A percentile compares a stretch with the other conserved stretches of the same genome.
These are phyloP conservation scores for Phaeotremella fagi DNA, from an alignment of 768 basidiomycete species.

Conservation along the genomic window DNA sequence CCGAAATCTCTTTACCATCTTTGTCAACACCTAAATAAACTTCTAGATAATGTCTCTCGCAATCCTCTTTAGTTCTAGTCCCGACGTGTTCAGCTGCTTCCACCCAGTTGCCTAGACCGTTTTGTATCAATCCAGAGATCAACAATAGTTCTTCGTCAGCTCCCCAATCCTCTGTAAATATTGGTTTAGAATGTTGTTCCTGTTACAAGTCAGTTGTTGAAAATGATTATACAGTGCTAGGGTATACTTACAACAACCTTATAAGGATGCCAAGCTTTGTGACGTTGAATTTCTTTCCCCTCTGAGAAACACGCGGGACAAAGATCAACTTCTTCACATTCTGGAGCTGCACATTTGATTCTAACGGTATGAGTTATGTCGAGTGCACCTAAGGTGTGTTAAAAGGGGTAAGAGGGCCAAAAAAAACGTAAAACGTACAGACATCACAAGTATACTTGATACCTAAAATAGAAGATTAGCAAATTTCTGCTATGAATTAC, in stretches of 20 bases:
- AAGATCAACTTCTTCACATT: slow-evolving; percentile 76
- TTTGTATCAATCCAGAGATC: slow-evolving; percentile 76
- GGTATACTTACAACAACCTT: slow-evolving; percentile 71
- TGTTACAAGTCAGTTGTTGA: too few relatives aligned
- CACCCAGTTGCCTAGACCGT: slow-evolving; percentile 94
- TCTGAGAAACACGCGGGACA: slow-evolving; percentile 89
- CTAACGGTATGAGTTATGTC: slow-evolving; percentile 95
- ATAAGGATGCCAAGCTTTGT: slow-evolving; percentile 82
- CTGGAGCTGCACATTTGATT: slow-evolving; percentile 78
- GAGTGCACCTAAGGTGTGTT: slow-evolving; percentile 53
- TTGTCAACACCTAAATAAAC: slow-evolving; percentile 72
- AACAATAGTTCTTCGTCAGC: slow-evolving; percentile 96
- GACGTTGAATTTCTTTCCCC: slow-evolving; percentile 80
- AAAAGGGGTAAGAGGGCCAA: background rate
- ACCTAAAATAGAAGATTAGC: slow-evolving; percentile 9
- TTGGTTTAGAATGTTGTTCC: slow-evolving; percentile 96
- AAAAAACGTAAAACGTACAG: slow-evolving; percentile 23
- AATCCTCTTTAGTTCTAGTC: slow-evolving; percentile 87
- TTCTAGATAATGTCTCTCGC: slow-evolving; percentile 77
- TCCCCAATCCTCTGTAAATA: slow-evolving; percentile 92
- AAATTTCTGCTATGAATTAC: background rate
- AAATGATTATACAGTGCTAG: background rate
- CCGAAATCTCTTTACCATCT: slow-evolving; percentile 17
- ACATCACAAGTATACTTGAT: slow-evolving; percentile 48
- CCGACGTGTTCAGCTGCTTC: slow-evolving; percentile 90